phyloP scores from a whole-genome alignment of 2,329 filamentous ascomycete species.

The Xylariaceae sp. region DNA sequence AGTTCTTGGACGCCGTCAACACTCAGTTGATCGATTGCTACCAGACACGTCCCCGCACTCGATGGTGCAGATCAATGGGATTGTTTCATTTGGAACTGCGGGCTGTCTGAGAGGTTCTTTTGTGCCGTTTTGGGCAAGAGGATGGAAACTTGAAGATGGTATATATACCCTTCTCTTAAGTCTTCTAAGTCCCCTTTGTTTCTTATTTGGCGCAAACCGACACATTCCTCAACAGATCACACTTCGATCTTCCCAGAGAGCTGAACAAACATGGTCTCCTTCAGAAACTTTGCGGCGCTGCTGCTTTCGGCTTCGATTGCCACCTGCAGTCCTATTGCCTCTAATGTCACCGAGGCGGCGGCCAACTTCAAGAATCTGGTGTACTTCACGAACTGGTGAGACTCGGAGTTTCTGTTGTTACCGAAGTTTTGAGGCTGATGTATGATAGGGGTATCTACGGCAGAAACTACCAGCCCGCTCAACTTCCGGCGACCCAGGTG shows the following conservation, averaged over 20 bases:
- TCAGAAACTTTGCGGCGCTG: conserved; percentile 23
- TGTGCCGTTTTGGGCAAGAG: conserved; percentile 1
- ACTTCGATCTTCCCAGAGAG: conserved; percentile 4
- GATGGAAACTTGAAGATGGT: conserved; percentile 11
- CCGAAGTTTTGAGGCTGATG: conserved; percentile 7
- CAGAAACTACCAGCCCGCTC: conserved; percentile 64
- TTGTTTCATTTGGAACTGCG: conserved; percentile 14
- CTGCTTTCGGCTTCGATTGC: conserved; percentile 27
- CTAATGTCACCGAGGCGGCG: conserved; percentile 23
- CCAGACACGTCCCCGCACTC: not conserved
- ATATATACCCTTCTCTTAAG: conserved; percentile 17
- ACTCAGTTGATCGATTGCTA: not conserved
- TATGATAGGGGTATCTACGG: conserved; percentile 62
- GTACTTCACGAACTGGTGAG: conserved; percentile 47
- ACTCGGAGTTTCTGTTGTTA: not conserved
- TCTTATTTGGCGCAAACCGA: conserved; percentile 4
- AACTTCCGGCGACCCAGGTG: conserved; percentile 63
- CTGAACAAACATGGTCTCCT: conserved; percentile 25
- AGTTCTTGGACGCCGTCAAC: conserved; percentile 10
- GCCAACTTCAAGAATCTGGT: conserved; percentile 40
- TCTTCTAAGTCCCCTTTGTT: conserved; percentile 7
- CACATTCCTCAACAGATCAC: conserved; percentile 11
- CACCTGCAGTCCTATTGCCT: conserved; percentile 19
- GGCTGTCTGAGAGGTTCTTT: conserved; percentile 22
- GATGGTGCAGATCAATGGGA: not conserved